Conservation (phyloP, 176 grass and related monocot species). For the Microstegium vimineum region DNA sequence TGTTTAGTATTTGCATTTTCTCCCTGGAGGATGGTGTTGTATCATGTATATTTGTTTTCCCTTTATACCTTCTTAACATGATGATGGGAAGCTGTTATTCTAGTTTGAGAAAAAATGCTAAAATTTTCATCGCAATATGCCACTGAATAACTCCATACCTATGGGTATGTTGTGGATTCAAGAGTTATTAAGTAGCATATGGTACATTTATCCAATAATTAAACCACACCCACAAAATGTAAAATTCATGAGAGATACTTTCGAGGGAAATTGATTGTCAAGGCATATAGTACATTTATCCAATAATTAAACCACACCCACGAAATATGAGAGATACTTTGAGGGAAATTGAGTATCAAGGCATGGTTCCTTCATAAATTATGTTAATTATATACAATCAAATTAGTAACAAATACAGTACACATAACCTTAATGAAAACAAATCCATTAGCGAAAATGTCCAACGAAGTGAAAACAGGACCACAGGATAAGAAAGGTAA, state of each 20-base stretch:
- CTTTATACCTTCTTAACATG: background rate
- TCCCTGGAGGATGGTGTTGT: background rate
- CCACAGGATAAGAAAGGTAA: background rate
- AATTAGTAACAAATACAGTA: background rate
- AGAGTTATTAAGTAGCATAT: background rate
- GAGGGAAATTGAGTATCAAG: background rate
- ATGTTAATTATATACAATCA: background rate
- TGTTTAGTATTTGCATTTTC: constrained; percentile 2
- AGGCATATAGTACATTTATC: background rate
- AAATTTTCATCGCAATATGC: background rate
- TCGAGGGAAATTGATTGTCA: background rate
- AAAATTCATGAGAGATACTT: background rate
- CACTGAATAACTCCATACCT: background rate
- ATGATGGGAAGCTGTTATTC: background rate
- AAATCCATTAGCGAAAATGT: background rate
- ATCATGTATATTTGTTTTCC: background rate
- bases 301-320: background rate
- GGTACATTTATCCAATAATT: background rate
- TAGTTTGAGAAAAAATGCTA: background rate
- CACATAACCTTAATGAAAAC: constrained; percentile 11
- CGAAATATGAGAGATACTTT: background rate
- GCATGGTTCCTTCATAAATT: background rate
- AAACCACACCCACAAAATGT: background rate
- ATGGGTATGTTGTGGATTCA: background rate
- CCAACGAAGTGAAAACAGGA: background rate